phyloP scores from a whole-genome alignment of 1,139 yeast species.

The Lizanozyma gosingica region DNA sequence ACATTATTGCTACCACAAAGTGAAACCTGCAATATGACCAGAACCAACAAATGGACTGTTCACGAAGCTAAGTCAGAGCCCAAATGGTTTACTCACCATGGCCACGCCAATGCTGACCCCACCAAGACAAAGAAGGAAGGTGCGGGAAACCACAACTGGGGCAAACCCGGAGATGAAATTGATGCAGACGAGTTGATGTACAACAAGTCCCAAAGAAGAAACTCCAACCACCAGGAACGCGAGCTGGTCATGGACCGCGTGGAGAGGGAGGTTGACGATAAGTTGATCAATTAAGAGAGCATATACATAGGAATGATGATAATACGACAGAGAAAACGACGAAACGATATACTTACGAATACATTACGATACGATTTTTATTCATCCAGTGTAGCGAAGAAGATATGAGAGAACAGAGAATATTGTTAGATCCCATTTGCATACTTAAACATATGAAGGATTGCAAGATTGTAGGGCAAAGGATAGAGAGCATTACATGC shows the following conservation, averaged over 20 bases:
- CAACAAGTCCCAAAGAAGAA: slow-evolving; percentile 25
- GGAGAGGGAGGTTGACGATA: neutral
- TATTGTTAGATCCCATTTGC: too few species aligned
- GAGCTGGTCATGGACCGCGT: neutral
- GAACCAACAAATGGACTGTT: slow-evolving; percentile 75
- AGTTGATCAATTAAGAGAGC: neutral
- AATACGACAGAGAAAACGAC: neutral
- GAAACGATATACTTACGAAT: neutral
- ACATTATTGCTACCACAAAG: too few species aligned
- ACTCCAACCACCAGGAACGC: slow-evolving; percentile 25
- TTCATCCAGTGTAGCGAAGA: too few species aligned
- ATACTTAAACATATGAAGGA: too few species aligned
- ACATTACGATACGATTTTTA: too few species aligned
- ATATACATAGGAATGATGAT: neutral
- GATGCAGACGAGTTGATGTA: slow-evolving; percentile 25
- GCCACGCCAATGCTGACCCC: slow-evolving; percentile 58
- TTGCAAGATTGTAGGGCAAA: too few species aligned
- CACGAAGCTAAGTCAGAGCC: slow-evolving; percentile 55
- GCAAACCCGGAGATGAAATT: slow-evolving; percentile 59
- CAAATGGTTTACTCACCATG: slow-evolving; percentile 71
- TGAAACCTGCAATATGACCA: slow-evolving; percentile 59
- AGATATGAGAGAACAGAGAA: too few species aligned
- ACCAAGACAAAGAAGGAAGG: slow-evolving; percentile 76
- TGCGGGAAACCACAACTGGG: slow-evolving; percentile 77
- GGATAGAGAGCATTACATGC: too few species aligned